Base-by-base conservation (phyloP, 108 stramenopile species). In the Cafeteria roenbergensis region DNA sequence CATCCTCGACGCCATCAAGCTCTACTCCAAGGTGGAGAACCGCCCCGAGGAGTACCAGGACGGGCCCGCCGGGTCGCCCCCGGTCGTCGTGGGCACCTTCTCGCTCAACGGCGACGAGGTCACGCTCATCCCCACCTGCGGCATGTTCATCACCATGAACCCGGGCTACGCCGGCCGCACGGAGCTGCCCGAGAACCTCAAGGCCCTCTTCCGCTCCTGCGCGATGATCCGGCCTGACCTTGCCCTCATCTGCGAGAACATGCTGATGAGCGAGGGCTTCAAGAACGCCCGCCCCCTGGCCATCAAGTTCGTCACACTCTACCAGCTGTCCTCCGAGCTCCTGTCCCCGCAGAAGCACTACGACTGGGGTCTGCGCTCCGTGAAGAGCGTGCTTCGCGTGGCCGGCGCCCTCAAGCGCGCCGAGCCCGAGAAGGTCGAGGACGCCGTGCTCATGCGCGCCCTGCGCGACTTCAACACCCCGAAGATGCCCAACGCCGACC, bases 211-310 rank as follows among this genome's bases (percentile, higher is more conserved):
- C 70, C 87, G 90, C 25, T 86, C 86, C 2, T 91, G 90, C 68
- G 88, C 90, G 31, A 91, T 91, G 90, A 89, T 91, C 42, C 86
- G 90, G 8, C 90, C 90, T 20, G 90, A 91, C 56, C 80, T 91
- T 66, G 88, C 84, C 62, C 83, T 86, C 28, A 90, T 90, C 62
- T 87, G 87, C 69, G 90, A 90, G 70, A 90, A 91, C 72, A 91
- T 90, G 90, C 79, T 90, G 30, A 89, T 90, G 90, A 82, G 87
- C 22, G 90, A 90, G 69, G 90, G 90, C 25, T 90, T 90, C 63
- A 86, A 89, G 71, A 85, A 81, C 21, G 90, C 90, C 14, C 80
- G 87, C n/a, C 72, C 75, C 14, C 73, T 90, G 28, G 84, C 88
- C 25, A 84, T 91, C 55, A 91, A 91, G 69, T 89, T 91, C 65